Percentiles rank a stretch among this genome's conserved stretches.
Conservation (phyloP, 2,329 filamentous ascomycete species). For the Alternaria solani region DNA sequence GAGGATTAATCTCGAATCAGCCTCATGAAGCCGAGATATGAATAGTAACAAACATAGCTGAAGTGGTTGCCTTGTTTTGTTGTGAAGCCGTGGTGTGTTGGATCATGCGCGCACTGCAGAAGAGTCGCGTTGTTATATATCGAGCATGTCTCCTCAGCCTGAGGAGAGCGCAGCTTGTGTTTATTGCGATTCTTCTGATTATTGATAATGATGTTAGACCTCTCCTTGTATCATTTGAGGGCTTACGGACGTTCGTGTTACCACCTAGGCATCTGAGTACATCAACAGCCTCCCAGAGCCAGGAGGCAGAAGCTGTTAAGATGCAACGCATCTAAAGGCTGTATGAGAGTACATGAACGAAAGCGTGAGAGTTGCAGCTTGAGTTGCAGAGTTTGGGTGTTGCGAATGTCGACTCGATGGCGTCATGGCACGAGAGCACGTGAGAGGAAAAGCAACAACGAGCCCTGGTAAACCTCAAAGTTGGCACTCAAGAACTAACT, state of each 20-base stretch:
- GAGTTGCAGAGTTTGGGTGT: not conserved
- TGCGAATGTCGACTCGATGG: not conserved
- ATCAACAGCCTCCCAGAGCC: not conserved
- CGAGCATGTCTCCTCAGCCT: conserved; percentile 4
- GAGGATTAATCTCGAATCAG: conserved; percentile 36
- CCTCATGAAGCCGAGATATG: conserved; percentile 9
- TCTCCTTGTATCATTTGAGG: not conserved
- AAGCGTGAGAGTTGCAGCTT: not conserved
- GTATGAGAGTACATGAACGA: not conserved
- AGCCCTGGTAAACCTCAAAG: not conserved
- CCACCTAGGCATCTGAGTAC: not conserved
- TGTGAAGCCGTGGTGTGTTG: conserved; percentile 17
- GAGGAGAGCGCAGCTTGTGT: not conserved
- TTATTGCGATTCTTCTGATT: not conserved
- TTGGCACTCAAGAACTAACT: not conserved
- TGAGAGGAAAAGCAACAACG: not conserved
- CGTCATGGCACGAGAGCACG: conserved; percentile 1
- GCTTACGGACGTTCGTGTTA: not conserved
- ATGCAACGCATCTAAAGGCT: not conserved
- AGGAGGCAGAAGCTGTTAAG: not conserved
- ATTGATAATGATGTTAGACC: not conserved
- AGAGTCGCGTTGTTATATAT: conserved; percentile 21
- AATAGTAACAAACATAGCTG: conserved; percentile 24
- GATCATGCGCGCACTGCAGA: conserved; percentile 15
- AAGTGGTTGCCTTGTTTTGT: conserved; percentile 31